Evolutionary conservation across 2,329 filamentous ascomycete species (phyloP).

Genomic region (Mycosphaerella sp.): DNA sequence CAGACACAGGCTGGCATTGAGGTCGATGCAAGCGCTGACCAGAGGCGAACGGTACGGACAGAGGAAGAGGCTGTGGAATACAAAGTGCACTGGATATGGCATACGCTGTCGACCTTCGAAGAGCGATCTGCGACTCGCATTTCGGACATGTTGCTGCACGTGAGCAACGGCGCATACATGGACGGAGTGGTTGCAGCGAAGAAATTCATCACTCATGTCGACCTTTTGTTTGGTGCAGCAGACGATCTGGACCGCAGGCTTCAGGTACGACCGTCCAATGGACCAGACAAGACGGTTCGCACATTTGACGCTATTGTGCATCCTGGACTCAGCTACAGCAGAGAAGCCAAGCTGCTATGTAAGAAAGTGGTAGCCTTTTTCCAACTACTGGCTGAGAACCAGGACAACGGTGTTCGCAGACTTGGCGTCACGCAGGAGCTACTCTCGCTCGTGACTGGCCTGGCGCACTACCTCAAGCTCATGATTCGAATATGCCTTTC

Average conservation of each 20-base stretch:
- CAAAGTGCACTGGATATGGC: slow-evolving; percentile 98
- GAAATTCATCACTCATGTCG: slow-evolving; percentile 93
- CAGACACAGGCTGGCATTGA: slow-evolving; percentile 35
- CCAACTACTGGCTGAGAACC: slow-evolving; percentile 85
- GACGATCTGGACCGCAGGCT: slow-evolving; percentile 77
- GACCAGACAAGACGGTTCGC: slow-evolving; percentile 25
- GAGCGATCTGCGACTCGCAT: slow-evolving; percentile 97
- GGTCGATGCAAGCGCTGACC: slow-evolving; percentile 57
- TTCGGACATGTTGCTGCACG: slow-evolving; percentile 96
- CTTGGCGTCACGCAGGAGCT: slow-evolving; percentile 95
- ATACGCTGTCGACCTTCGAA: slow-evolving; percentile 91
- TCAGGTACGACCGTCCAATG: slow-evolving; percentile 42
- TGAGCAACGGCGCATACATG: slow-evolving; percentile 94
- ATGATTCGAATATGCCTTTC: slow-evolving; percentile 95
- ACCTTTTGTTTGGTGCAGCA: slow-evolving; percentile 82
- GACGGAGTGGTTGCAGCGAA: slow-evolving; percentile 93
- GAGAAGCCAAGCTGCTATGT: slow-evolving; percentile 97
- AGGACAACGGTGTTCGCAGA: slow-evolving; percentile 82
- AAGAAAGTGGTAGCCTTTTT: slow-evolving; percentile 99
- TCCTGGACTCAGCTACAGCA: slow-evolving; percentile 76
- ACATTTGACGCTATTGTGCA: slow-evolving; percentile 33
- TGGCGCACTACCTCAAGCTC: slow-evolving; percentile 95
- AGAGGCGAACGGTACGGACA: slow-evolving; percentile 68
- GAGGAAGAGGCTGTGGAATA: slow-evolving; percentile 95
- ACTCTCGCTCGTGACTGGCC: slow-evolving; percentile 90